phyloP scores from a whole-genome alignment of 2,329 filamentous ascomycete genomes.

The Penicillium sumatraense region DNA sequence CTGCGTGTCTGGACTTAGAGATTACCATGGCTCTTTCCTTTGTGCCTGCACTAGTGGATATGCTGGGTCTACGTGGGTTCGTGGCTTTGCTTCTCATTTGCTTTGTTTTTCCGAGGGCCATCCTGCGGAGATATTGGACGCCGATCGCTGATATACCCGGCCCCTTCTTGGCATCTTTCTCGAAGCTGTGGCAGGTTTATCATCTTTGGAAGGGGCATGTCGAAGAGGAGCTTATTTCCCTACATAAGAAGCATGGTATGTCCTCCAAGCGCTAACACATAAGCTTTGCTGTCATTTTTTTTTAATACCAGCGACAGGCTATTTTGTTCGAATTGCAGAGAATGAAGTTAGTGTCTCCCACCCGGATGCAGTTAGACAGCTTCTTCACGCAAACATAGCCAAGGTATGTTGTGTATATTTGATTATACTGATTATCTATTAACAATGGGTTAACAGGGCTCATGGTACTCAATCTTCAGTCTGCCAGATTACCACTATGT shows the following conservation, averaged over 20 bases:
- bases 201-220: constrained; percentile 45
- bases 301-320: constrained; percentile 22
- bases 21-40: background rate
- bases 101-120: background rate
- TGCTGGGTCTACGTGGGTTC: background rate
- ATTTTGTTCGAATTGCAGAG: constrained; percentile 50
- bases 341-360: constrained; percentile 53
- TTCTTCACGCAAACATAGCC: constrained; percentile 36
- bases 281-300: too few relatives aligned
- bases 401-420: background rate
- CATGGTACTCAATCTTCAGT: constrained; percentile 42
- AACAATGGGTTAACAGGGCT: too few relatives aligned
- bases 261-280: background rate
- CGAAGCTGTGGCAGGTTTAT: constrained; percentile 46
- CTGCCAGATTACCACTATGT: constrained; percentile 48
- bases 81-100: constrained; percentile 2
- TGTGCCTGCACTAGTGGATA: background rate
- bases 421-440: background rate
- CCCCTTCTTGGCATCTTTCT: constrained; percentile 47
- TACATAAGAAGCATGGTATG: constrained; percentile 47
- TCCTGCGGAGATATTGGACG: constrained; percentile 52
- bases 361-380: constrained; percentile 44
- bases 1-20: background rate
- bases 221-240: constrained; percentile 40
- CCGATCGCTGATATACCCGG: constrained; percentile 49